Conservation (phyloP, 257 asterid species). For the Echium plantagineum region DNA sequence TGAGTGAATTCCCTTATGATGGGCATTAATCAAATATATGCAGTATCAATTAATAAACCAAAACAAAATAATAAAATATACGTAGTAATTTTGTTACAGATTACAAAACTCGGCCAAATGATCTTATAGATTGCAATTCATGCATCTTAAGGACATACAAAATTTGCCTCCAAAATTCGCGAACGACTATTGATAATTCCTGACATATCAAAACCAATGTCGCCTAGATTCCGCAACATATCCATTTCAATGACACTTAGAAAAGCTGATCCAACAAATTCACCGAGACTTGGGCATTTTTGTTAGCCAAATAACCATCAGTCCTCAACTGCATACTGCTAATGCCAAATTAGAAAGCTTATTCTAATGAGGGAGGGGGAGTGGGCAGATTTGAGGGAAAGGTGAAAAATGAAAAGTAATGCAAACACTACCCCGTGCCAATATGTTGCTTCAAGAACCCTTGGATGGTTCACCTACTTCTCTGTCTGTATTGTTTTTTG, state of each 20-base stretch:
- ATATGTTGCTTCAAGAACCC: conserved; percentile 13
- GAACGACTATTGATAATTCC: neutral
- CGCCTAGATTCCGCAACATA: too few relatives aligned
- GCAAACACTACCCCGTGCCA: neutral
- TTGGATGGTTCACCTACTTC: neutral
- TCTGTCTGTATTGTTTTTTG: conserved; percentile 16
- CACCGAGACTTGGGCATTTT: too few relatives aligned
- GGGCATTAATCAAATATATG: too few relatives aligned
- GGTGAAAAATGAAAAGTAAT: neutral
- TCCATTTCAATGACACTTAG: too few relatives aligned
- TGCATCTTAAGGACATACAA: neutral
- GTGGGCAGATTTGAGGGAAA: neutral
- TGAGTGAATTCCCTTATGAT: too few relatives aligned
- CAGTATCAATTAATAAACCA: too few relatives aligned
- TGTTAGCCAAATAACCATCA: neutral
- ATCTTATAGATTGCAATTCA: neutral
- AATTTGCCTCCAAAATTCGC: neutral
- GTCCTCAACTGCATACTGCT: neutral
- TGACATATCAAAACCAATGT: too few relatives aligned
- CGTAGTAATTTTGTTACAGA: too few relatives aligned
- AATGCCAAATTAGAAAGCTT: too few relatives aligned
- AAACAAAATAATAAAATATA: too few relatives aligned
- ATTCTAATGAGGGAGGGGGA: neutral
- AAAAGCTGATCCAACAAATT: too few relatives aligned
- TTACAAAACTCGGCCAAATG: neutral